Base-by-base conservation (phyloP, 768 basidiomycete species). In the Ephemerocybe angulata region DNA sequence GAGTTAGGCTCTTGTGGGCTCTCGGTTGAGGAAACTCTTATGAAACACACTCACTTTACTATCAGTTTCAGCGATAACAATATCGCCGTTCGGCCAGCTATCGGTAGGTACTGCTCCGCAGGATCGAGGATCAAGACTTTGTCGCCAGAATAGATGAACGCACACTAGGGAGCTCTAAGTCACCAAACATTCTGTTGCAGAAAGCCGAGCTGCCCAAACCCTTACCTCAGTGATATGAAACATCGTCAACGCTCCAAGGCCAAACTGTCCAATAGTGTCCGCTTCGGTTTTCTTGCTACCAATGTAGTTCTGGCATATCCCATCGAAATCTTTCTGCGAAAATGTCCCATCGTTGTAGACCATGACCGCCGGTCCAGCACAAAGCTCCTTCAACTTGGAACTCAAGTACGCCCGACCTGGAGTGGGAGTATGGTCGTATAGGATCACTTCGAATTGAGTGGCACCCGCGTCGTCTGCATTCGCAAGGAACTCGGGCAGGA, bases 391-490 rank as follows among this genome's bases (percentile, higher is more conserved):
- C 73, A 82, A 68, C 3, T 62, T 50, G 10, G 64, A 58, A 7
- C 72, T 72, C 17, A 81, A 47, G 13, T 77, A 57, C 17, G 3
- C n/a, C n/a, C n/a, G 55, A 37, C 5, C 33, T 37, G 5, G 56
- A 40, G 31, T 43, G 1, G 56, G 38, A 19, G 28, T 17, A 33
- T 51, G 52, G 12, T 72, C 63, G 53, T 81, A 76, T 5, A 79
- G 50, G 1, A 78, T 55, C 19, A 81, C 59, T 2, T 65, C 60
- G 55, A 82, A 78, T n/a, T 64, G 59, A 2, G 68, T 72, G 0
- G 81, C 81, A 10, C 63, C 63, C 0, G 81, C 81, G 59, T 83
- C 82, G 4, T 68, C 67, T 1, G 81, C 81, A 54, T 83, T 83
- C 1, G 82, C 82, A 5, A 83, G 54, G 58, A 81, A 81, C 54